Base-by-base conservation (phyloP, 2,329 filamentous ascomycete species). In the Ophiostoma sp. region DNA sequence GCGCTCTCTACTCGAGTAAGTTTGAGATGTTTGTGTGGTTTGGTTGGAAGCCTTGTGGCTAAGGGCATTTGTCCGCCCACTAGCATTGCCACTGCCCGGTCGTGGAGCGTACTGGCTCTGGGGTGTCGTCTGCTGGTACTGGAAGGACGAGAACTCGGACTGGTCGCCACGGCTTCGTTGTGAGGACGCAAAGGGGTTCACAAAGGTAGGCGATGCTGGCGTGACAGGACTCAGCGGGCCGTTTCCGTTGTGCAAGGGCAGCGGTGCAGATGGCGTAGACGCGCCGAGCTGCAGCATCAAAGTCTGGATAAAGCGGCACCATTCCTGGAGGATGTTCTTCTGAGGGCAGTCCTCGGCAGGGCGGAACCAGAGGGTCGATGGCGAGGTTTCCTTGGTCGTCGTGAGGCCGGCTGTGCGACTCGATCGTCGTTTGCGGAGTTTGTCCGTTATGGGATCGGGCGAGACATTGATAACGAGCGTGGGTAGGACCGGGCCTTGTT, bases 391-490 rank as follows among this genome's bases (percentile, higher is more conserved):
- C 78, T 87, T 89, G 73, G 81, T 85, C 7, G 83, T 80, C 11
- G 85, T 86, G 28, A 91, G 82, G 2, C 87, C 87, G 3, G 87
- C 86, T 3, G 90, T 88, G 74, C 89, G 85, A 76, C 89, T 91
- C 64, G 90, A 91, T 74, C 90, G 85, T 69, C 90, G 87, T 77
- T 91, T 91, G 72, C 88, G 86, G 75, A 89, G 83, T 79, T 89
- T 90, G 76, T 91, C 89, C 50, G 85, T 83, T 9, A 80, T 77
- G 0, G 85, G 83, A 76, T 87, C 86, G 25, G 84, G 83, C 28
- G 84, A 83, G 66, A 91, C 81, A 75, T 83, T 87, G 50, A 91
- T 78, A 63, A 90, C 82, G 15, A 92, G 84, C 6, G 90, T 91
- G 1, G 88, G 88, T 8, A 89, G 80, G 4, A 87, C 83, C 12